phyloP scores from a whole-genome alignment of 2,329 filamentous ascomycete genomes.

The Ophiostoma sp. region DNA sequence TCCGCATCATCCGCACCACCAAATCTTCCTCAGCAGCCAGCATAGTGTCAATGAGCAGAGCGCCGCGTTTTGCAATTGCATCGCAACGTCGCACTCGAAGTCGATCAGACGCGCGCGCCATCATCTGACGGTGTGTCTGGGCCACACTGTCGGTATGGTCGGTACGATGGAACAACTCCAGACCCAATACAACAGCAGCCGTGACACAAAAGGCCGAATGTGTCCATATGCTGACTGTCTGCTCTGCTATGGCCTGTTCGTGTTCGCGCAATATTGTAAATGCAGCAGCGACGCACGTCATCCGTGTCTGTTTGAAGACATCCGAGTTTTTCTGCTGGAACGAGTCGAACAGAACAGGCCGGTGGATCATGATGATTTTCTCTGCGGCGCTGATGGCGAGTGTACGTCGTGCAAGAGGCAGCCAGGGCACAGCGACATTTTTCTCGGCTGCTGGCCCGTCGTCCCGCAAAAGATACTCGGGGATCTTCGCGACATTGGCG shows the following conservation, averaged over 20 bases:
- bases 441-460: neutral
- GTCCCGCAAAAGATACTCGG: conserved; percentile 32
- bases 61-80: conserved; percentile 20
- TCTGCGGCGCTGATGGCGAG: conserved; percentile 37
- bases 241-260: conserved; percentile 24
- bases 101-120: conserved; percentile 22
- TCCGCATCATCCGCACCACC: conserved; percentile 26
- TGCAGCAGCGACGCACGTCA: conserved; percentile 29
- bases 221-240: conserved; percentile 29
- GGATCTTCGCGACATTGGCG: conserved; percentile 32
- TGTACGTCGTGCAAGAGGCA: conserved; percentile 34
- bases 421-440: conserved; percentile 28
- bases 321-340: conserved; percentile 24
- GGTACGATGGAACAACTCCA: conserved; percentile 28
- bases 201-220: conserved; percentile 30
- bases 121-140: conserved; percentile 25
- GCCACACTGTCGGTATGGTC: conserved; percentile 25
- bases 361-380: conserved; percentile 39
- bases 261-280: conserved; percentile 33
- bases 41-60: conserved; percentile 26
- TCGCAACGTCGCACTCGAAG: conserved; percentile 22
- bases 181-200: conserved; percentile 27
- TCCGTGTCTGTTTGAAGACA: neutral
- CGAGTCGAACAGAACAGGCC: conserved; percentile 33
- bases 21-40: conserved; percentile 28